These are phyloP conservation scores for Juglanconis sp. DNA, from an alignment of 2,329 filamentous ascomycete species.

Conservation along the genomic window DNA sequence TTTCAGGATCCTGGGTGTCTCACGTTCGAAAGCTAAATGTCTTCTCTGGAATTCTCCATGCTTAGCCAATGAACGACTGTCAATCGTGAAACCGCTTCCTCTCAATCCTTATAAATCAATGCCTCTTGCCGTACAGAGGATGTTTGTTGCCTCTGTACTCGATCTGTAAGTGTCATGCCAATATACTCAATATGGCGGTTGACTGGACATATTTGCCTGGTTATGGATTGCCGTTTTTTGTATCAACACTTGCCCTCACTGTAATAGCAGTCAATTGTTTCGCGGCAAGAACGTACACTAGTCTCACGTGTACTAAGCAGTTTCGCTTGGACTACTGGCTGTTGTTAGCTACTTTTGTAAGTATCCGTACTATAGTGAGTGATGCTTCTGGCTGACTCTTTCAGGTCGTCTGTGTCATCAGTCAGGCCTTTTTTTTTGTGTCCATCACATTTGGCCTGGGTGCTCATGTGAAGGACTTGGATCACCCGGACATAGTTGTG, in stretches of 20 bases:
- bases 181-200: background rate
- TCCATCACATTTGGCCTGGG: background rate
- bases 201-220: conserved; percentile 3
- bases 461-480: background rate
- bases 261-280: background rate
- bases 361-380: background rate
- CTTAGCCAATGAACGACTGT: too few species aligned
- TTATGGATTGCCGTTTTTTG: background rate
- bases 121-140: background rate
- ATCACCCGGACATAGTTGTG: background rate
- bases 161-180: background rate
- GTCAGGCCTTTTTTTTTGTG: background rate
- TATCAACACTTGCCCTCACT: background rate
- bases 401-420: background rate
- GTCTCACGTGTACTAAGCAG: background rate
- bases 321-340: conserved; percentile 8
- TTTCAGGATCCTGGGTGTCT: background rate
- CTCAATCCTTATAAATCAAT: too few species aligned
- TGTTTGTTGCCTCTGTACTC: too few species aligned
- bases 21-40: background rate
- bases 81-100: too few species aligned
- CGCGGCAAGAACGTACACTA: background rate
- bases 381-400: background rate
- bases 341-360: background rate
- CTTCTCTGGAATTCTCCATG: background rate